Percentiles rank a stretch among this genome's conserved stretches.
Evolutionary conservation across 805 yeast species (phyloP).

Genomic region (Metschnikowia santaceciliae): DNA sequence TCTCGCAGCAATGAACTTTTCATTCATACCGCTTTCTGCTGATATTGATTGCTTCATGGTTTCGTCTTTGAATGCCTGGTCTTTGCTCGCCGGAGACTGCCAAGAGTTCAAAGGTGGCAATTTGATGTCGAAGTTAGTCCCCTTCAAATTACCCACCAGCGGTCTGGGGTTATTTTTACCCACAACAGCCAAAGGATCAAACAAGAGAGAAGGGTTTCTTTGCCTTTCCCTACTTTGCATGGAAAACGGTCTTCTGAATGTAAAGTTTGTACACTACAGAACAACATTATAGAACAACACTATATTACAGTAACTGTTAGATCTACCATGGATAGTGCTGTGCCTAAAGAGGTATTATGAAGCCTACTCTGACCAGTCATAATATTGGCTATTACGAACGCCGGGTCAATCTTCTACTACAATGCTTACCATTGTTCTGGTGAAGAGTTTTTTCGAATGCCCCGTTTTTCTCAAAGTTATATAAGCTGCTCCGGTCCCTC

Average conservation of each 20-base stretch:
- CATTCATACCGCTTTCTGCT: neutral
- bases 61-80: neutral
- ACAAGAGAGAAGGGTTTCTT: constrained; percentile 3
- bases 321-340: no score
- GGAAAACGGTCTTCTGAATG: constrained; percentile 3
- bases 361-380: no score
- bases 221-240: neutral
- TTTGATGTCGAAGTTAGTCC: neutral
- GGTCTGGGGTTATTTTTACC: neutral
- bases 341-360: no score
- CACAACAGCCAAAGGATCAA: constrained; percentile 3
- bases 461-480: no score
- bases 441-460: no score
- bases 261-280: neutral
- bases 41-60: neutral
- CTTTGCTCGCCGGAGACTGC: neutral
- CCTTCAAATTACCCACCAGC: neutral
- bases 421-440: no score
- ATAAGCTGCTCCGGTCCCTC: no score
- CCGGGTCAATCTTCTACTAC: no score
- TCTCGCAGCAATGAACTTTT: neutral
- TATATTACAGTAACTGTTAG: no score
- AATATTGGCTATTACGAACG: no score
- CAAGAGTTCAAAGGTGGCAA: neutral
- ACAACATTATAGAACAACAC: no score